Conservation (phyloP, 495 filamentous ascomycete species). For the Penicillium cinerascens region DNA sequence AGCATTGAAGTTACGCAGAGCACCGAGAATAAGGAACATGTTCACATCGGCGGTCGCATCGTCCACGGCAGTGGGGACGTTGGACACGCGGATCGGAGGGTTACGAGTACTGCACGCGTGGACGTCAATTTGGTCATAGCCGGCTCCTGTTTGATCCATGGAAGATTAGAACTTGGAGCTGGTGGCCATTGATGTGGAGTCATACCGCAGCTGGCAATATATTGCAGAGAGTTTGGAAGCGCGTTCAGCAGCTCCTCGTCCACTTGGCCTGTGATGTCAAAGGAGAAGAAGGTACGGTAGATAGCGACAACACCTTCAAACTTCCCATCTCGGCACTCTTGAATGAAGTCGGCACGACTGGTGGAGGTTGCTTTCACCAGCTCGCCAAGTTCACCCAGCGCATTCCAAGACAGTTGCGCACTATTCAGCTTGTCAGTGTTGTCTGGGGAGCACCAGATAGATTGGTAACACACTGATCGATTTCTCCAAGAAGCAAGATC, state of each 20-base stretch:
- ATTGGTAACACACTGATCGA: constrained; percentile 47
- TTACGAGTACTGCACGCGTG: constrained; percentile 61
- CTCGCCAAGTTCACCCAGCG: constrained; percentile 49
- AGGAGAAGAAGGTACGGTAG: constrained; percentile 75
- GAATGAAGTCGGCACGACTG: constrained; percentile 66
- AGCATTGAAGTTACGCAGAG: constrained; percentile 65
- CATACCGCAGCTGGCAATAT: constrained; percentile 54
- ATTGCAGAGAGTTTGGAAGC: constrained; percentile 53
- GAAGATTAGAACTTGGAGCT: background rate
- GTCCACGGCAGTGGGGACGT: constrained; percentile 76
- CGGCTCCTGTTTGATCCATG: constrained; percentile 50
- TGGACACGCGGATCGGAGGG: constrained; percentile 64
- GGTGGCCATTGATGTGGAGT: background rate
- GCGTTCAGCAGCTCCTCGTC: constrained; percentile 62
- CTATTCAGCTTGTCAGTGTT: constrained; percentile 4
- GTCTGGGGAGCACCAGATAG: too few species aligned
- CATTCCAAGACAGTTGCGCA: constrained; percentile 38
- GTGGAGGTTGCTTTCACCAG: constrained; percentile 45
- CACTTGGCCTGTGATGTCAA: constrained; percentile 62
- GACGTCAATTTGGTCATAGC: constrained; percentile 78
- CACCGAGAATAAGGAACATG: constrained; percentile 75
- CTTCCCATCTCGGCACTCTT: constrained; percentile 65
- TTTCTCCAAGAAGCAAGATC: constrained; percentile 54
- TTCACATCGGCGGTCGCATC: constrained; percentile 77
- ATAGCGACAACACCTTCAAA: constrained; percentile 63